Conservation (phyloP, 306 rosid genomes). For the Fragaria nilgerrensis region DNA sequence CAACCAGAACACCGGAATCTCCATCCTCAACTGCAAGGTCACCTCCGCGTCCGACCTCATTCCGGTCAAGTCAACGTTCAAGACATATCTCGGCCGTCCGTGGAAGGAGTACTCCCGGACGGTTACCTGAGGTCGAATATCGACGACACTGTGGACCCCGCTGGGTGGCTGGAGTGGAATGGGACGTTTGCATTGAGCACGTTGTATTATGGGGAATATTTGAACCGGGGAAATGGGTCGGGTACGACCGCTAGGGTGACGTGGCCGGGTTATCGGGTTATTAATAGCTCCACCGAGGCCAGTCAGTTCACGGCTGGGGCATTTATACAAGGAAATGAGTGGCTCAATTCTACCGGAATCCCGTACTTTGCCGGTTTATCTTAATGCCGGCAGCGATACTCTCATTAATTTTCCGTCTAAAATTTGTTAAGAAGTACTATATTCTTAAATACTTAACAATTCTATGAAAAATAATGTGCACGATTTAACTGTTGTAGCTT, state of each 20-base stretch:
- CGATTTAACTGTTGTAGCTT: neutral
- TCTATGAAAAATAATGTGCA: neutral
- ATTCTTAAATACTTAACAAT: neutral
- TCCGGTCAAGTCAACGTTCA: constrained; percentile 45
- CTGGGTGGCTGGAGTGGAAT: constrained; percentile 82
- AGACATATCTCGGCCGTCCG: constrained; percentile 70
- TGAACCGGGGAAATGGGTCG: constrained; percentile 68
- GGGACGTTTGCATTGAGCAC: constrained; percentile 68
- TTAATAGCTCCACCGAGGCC: constrained; percentile 56
- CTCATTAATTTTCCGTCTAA: neutral
- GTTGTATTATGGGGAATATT: constrained; percentile 70
- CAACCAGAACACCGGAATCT: constrained; percentile 80
- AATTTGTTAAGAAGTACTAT: neutral
- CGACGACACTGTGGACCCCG: constrained; percentile 58
- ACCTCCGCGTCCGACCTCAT: constrained; percentile 61
- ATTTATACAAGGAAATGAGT: constrained; percentile 58
- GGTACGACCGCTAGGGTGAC: constrained; percentile 53
- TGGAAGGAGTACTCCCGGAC: constrained; percentile 83
- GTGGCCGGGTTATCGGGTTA: constrained; percentile 83
- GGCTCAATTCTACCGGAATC: constrained; percentile 60
- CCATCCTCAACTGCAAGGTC: constrained; percentile 57
- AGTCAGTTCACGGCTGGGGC: constrained; percentile 48
- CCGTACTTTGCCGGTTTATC: constrained; percentile 44
- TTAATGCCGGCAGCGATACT: neutral
- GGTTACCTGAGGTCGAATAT: constrained; percentile 47